A percentile compares a stretch with the other conserved stretches of the same genome.
Conservation (phyloP, 2,329 filamentous ascomycete species). For the Delphinella strobiligena region DNA sequence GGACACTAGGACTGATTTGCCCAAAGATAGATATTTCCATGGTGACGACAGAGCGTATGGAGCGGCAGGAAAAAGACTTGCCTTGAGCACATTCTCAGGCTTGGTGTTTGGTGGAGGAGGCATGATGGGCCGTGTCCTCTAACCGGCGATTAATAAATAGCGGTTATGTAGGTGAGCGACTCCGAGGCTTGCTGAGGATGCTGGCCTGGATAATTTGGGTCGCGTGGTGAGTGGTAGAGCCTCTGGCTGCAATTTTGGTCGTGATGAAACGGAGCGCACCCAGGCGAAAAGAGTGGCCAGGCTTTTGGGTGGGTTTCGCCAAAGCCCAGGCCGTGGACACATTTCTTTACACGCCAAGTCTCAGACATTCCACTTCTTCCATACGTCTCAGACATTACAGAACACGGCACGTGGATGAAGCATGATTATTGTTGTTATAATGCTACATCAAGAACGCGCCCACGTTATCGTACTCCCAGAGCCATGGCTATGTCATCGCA, state of each 20-base stretch:
- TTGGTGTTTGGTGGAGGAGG: conserved; percentile 94
- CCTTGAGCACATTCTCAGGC: conserved; percentile 96
- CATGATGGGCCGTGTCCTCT: conserved; percentile 47
- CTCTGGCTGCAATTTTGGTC: neutral
- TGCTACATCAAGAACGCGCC: too few relatives aligned
- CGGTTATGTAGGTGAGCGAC: neutral
- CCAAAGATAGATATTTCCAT: neutral
- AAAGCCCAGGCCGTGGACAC: neutral
- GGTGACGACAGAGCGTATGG: too few relatives aligned
- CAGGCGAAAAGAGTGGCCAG: neutral
- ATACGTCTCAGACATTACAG: neutral
- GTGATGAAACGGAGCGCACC: neutral
- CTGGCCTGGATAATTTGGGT: neutral
- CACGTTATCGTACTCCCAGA: neutral
- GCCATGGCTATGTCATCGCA: neutral
- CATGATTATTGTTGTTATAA: neutral
- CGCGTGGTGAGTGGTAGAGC: neutral
- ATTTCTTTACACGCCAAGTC: neutral
- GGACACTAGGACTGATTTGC: too few relatives aligned
- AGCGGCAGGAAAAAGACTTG: conserved; percentile 27
- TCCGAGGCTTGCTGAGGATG: neutral
- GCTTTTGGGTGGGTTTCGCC: neutral
- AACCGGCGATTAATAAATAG: conserved; percentile 1
- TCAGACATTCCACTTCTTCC: too few relatives aligned
- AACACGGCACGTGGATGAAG: neutral